Evolutionary conservation across 352 stramenopile species (phyloP), one percentile per base, ranked within the genome.

Genomic region (Globisporangium irregulare): DNA sequence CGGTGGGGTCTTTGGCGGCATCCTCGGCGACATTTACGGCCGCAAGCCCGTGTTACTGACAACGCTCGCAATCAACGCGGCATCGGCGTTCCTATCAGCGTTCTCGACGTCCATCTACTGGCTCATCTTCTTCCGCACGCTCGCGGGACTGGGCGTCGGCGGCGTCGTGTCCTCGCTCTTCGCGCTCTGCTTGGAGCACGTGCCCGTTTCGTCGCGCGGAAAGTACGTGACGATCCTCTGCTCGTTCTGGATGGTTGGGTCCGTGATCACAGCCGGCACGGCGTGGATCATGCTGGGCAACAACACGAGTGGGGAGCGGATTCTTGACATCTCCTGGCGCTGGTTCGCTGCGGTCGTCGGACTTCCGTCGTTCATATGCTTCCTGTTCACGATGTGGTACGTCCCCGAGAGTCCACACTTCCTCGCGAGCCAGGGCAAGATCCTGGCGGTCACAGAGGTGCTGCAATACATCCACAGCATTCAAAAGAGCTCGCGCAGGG

Each of bases 221-320:
- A 78, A 85, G 29, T 95, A 92, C 62, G 73, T 98, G 18, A 97
- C 88, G 15, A 84, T 94, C 63, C 77, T 98, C 55, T 96, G 91
- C 65, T 93, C 82, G 5, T 97, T 97, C 74, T 98, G 92, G 92
- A 97, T 97, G 88, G 71, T 97, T 14, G 92, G 92, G 7, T 88
- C 87, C 2, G 81, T 97, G 43, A 64, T 90, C 63, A 95, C 91
- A 0, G 90, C 87, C 8, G 84, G 74, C 20, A 87, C 83, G 2
- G 91, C 90, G 25, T 97, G 91, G 91, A 63, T 97, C 38, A 91
- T 97, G 79, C 72, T 94, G 32, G 84, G 82, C 64, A 94, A 92
- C 50, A 76, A 83, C 64, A 73, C 53, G 27, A 72, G 75, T 50
- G 84, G 84, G 1, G 65, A 88, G 38, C 81, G 79, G 57, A 92